A percentile compares a stretch with the other conserved stretches of the same genome.
phyloP scores from a whole-genome alignment of 2,329 filamentous ascomycete species.

The Cytospora mali region DNA sequence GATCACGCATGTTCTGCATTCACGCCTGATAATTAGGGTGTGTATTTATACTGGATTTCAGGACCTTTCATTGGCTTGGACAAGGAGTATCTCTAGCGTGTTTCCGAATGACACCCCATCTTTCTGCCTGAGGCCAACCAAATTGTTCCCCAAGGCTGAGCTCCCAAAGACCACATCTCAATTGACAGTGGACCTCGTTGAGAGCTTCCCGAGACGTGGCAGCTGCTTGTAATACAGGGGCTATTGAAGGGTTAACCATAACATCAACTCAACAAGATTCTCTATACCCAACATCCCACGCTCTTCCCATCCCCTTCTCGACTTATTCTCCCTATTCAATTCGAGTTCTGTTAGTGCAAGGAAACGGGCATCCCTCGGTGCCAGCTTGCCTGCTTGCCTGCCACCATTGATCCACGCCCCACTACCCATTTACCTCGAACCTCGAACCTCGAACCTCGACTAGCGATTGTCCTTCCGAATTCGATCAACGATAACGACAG shows the following conservation, averaged over 20 bases:
- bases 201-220: conserved; percentile 25
- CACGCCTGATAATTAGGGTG: not conserved
- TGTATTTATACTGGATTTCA: not conserved
- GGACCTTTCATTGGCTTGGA: not conserved
- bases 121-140: conserved; percentile 26
- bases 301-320: not conserved
- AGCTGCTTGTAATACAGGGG: conserved; percentile 17
- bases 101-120: not conserved
- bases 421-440: conserved; percentile 10
- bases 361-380: conserved; percentile 12
- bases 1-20: not conserved
- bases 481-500: conserved; percentile 4
- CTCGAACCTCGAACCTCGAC: conserved; percentile 2
- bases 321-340: not conserved
- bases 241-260: conserved; percentile 6
- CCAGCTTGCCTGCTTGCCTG: conserved; percentile 24
- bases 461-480: conserved; percentile 2
- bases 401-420: conserved; percentile 17
- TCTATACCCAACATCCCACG: not conserved
- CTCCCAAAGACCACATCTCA: conserved; percentile 29
- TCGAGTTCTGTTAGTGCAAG: not conserved
- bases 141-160: conserved; percentile 12
- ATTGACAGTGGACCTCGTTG: conserved; percentile 12
- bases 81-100: not conserved
- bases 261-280: conserved; percentile 13